A percentile compares a stretch with the other conserved stretches of the same genome.
phyloP scores from a whole-genome alignment of 148 eudicot species.

The Tetragonia tetragonoides region DNA sequence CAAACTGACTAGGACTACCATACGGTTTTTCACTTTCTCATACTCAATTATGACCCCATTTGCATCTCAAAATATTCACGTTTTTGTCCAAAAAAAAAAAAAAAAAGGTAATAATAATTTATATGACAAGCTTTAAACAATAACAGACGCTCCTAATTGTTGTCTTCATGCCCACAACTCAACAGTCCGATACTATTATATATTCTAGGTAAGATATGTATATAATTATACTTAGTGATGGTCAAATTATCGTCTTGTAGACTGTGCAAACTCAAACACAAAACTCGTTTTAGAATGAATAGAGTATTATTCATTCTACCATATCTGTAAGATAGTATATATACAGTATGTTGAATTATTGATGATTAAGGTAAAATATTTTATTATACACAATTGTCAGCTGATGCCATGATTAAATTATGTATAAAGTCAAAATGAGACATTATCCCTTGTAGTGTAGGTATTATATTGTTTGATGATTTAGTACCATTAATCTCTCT shows the following conservation, averaged over 20 bases:
- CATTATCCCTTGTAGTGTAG: conserved; percentile 20
- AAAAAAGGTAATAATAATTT: not conserved
- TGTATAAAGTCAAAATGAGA: conserved; percentile 15
- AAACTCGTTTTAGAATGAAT: too few relatives aligned
- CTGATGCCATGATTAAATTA: not conserved
- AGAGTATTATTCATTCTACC: too few relatives aligned
- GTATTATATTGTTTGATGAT: not conserved
- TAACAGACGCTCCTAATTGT: conserved; percentile 31
- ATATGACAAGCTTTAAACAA: not conserved
- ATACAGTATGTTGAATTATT: not conserved
- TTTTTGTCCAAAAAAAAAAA: not conserved
- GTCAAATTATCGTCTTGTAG: too few relatives aligned
- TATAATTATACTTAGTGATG: too few relatives aligned
- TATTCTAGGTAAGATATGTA: too few relatives aligned
- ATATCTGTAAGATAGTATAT: not conserved
- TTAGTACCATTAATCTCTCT: not conserved
- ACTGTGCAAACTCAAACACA: too few relatives aligned
- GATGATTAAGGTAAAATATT: not conserved
- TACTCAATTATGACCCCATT: conserved; percentile 8
- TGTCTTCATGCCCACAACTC: conserved; percentile 21
- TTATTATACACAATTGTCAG: not conserved
- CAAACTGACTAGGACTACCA: not conserved
- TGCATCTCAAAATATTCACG: not conserved
- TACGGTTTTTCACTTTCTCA: not conserved
- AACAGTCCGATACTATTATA: not conserved